phyloP scores from a whole-genome alignment of 2,329 filamentous ascomycete genomes.

The Ophiostoma sp. region DNA sequence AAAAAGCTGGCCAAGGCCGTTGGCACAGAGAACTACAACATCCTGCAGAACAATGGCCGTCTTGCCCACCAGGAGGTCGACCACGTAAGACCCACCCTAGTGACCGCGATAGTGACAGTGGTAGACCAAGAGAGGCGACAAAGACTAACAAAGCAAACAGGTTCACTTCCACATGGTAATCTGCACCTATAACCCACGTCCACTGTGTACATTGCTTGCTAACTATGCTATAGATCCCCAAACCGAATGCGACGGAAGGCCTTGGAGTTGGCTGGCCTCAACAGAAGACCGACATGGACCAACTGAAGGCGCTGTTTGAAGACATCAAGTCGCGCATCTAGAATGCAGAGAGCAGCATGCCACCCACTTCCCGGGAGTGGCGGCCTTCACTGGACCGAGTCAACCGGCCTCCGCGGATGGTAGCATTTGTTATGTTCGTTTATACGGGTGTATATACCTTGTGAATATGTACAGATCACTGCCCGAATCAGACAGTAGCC shows the following conservation, averaged over 20 bases:
- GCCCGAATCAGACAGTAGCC: not conserved
- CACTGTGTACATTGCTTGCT: not conserved
- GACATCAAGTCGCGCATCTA: slow-evolving; percentile 90
- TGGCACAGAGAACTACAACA: slow-evolving; percentile 80
- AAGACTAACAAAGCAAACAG: slow-evolving; percentile 42
- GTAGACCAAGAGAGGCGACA: not conserved
- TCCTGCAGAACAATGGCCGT: slow-evolving; percentile 92
- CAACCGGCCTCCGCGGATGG: not conserved
- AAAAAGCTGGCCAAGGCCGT: slow-evolving; percentile 82
- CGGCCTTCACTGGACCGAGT: not conserved
- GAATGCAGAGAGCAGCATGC: not conserved
- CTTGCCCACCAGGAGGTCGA: slow-evolving; percentile 91
- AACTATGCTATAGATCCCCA: slow-evolving; percentile 69
- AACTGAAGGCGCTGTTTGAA: slow-evolving; percentile 75
- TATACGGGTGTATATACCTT: not conserved
- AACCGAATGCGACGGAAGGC: slow-evolving; percentile 81
- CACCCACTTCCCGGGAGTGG: not conserved
- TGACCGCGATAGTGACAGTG: not conserved
- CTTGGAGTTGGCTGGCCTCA: slow-evolving; percentile 73
- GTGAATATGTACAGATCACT: not conserved
- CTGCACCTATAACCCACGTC: not conserved
- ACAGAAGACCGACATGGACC: slow-evolving; percentile 74
- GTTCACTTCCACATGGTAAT: slow-evolving; percentile 92
- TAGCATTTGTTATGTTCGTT: not conserved
- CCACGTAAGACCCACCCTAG: slow-evolving; percentile 63